Conservation (phyloP, 768 basidiomycete species). For the Ramaria sp. region DNA sequence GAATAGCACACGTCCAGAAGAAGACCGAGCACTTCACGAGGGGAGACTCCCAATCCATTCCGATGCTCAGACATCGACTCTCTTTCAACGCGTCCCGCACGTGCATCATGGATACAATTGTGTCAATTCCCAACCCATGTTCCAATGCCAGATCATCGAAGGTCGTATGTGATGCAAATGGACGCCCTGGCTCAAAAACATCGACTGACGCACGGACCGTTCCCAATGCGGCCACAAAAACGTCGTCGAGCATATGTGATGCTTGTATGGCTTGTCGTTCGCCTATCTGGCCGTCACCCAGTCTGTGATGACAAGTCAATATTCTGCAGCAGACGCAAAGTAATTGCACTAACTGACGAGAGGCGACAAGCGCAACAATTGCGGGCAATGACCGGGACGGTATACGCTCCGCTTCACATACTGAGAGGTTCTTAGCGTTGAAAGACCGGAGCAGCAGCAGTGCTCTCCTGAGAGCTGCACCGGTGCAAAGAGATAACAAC, state of each 20-base stretch:
- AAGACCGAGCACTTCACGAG: conserved; percentile 6
- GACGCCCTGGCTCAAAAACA: not conserved
- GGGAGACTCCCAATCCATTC: conserved; percentile 9
- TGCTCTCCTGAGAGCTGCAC: not conserved
- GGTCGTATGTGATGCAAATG: not conserved
- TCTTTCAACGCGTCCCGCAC: conserved; percentile 1
- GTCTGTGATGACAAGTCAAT: not conserved
- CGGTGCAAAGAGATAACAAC: not conserved
- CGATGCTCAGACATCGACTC: not conserved
- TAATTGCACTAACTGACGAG: conserved; percentile 1
- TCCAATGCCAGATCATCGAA: conserved; percentile 8
- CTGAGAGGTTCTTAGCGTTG: not conserved
- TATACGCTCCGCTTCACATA: not conserved
- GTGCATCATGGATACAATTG: not conserved
- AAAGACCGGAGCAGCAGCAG: conserved; percentile 2
- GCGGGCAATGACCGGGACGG: not conserved
- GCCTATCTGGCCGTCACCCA: not conserved
- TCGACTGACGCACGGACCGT: not conserved
- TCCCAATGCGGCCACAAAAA: not conserved
- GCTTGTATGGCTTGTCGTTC: not conserved
- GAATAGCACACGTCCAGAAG: conserved; percentile 9
- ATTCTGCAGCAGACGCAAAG: not conserved
- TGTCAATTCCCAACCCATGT: conserved; percentile 4
- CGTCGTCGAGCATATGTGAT: not conserved
- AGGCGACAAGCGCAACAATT: not conserved